Conservation (phyloP, 805 yeast species). For the Brettanomyces sp. region DNA sequence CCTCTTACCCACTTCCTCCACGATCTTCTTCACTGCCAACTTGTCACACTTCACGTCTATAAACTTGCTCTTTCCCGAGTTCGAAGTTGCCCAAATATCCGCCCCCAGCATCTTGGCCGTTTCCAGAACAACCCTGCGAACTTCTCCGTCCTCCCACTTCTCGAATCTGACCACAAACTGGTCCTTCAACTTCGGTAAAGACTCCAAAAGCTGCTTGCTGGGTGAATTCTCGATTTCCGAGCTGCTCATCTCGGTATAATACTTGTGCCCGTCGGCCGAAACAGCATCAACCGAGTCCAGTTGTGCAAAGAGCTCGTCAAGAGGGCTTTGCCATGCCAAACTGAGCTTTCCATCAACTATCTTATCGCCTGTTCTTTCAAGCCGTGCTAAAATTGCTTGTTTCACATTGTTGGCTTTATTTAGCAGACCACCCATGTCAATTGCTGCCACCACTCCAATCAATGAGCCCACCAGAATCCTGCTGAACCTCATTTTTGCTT, state of each 20-base stretch:
- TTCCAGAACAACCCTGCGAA: conserved; percentile 15
- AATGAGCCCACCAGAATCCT: too few relatives aligned
- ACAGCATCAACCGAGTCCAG: too few relatives aligned
- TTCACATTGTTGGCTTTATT: background rate
- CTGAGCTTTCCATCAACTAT: too few relatives aligned
- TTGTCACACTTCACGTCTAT: conserved; percentile 34
- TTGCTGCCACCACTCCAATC: too few relatives aligned
- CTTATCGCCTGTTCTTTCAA: too few relatives aligned
- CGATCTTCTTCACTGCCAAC: conserved; percentile 15
- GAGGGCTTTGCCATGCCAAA: too few relatives aligned
- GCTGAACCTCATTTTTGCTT: background rate
- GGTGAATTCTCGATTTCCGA: conserved; percentile 1
- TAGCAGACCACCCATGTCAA: too few relatives aligned
- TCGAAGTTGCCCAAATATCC: conserved; percentile 43
- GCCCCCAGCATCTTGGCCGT: conserved; percentile 12
- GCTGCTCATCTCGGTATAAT: background rate
- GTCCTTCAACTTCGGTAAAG: conserved; percentile 21
- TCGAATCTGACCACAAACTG: conserved; percentile 37
- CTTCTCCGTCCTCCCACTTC: conserved; percentile 17
- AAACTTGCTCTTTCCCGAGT: conserved; percentile 24
- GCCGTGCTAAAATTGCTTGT: background rate
- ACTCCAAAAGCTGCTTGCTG: conserved; percentile 1
- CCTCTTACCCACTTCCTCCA: conserved; percentile 1
- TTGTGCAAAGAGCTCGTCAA: too few relatives aligned
- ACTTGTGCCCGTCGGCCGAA: background rate